Conservation (phyloP, 345 rosid species). For the Chamaenerion angustifolium region DNA sequence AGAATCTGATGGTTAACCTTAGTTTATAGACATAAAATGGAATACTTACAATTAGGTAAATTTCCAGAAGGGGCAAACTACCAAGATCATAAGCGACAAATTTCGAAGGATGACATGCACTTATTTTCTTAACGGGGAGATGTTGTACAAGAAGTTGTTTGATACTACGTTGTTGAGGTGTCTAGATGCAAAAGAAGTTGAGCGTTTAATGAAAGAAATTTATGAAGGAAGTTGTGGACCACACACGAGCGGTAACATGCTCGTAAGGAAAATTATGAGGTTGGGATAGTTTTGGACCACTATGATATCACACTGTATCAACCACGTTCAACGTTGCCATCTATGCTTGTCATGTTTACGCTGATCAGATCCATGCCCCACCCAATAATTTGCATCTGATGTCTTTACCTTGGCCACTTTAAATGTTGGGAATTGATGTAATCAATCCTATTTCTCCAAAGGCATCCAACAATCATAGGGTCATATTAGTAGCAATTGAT, state of each 20-base stretch:
- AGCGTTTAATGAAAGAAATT: neutral
- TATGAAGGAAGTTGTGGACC: neutral
- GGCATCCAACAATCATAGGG: too few relatives aligned
- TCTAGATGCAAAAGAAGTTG: neutral
- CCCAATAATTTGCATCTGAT: too few relatives aligned
- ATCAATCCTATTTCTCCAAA: too few relatives aligned
- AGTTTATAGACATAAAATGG: neutral
- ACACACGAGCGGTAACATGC: neutral
- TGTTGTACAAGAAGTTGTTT: conserved; percentile 2
- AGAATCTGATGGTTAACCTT: neutral
- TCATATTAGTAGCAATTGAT: too few relatives aligned
- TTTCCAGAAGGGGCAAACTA: neutral
- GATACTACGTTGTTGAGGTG: neutral
- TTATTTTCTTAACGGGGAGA: conserved; percentile 4
- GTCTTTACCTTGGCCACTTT: too few relatives aligned
- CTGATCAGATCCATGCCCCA: too few relatives aligned
- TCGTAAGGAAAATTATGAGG: too few relatives aligned
- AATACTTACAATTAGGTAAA: neutral
- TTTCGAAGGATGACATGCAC: neutral
- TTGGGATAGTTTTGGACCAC: too few relatives aligned
- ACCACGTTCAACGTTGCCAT: neutral
- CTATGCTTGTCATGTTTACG: conserved; percentile 4
- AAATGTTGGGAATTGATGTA: too few relatives aligned
- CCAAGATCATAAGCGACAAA: neutral
- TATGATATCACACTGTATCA: too few relatives aligned